Conservation (phyloP, 306 rosid species). For the Lagenaria siceraria region DNA sequence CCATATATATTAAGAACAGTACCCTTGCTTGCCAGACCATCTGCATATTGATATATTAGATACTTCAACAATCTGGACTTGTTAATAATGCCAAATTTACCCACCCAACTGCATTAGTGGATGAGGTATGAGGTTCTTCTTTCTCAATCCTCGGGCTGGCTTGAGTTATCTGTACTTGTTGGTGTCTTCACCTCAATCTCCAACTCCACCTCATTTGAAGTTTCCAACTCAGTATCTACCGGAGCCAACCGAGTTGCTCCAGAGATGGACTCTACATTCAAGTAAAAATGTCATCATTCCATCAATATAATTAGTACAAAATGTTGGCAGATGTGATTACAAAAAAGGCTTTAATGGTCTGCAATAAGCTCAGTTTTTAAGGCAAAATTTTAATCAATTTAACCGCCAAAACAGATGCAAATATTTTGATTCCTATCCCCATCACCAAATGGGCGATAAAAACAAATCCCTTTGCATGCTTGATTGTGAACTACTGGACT, state of each 20-base stretch:
- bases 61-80: not conserved
- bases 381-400: not conserved
- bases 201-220: conserved; percentile 28
- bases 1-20: not conserved
- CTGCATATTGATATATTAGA: not conserved
- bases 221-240: conserved; percentile 23
- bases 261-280: conserved; percentile 10
- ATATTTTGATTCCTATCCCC: not conserved
- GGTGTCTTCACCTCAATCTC: conserved; percentile 37
- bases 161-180: conserved; percentile 18
- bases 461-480: not conserved
- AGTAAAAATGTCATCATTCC: not conserved
- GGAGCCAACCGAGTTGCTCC: not conserved
- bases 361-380: not conserved
- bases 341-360: not conserved
- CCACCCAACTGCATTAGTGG: not conserved
- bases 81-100: not conserved
- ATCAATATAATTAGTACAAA: not conserved
- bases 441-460: not conserved
- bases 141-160: conserved; percentile 43
- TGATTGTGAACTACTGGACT: not conserved
- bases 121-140: conserved; percentile 18
- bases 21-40: not conserved
- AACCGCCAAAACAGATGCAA: not conserved
- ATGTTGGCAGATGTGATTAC: not conserved